Conservation (phyloP, 2,329 filamentous ascomycete genomes). For the Fusarium piperis region DNA sequence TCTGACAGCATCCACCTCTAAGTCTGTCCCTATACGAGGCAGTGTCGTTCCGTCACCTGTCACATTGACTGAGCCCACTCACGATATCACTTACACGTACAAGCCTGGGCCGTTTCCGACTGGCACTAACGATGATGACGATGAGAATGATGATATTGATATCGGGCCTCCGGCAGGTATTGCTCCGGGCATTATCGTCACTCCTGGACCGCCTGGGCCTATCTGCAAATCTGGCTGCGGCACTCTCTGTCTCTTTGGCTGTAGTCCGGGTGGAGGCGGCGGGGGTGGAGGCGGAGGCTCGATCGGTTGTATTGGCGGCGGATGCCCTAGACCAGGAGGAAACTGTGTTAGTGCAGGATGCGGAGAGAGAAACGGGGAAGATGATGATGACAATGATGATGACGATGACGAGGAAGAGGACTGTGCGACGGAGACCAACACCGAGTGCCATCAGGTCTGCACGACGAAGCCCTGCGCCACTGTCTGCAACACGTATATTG, state of each 20-base stretch:
- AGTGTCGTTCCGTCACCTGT: background rate
- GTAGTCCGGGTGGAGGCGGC: background rate
- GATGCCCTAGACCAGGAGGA: conserved; percentile 7
- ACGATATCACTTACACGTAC: background rate
- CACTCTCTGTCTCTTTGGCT: background rate
- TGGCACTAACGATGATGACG: background rate
- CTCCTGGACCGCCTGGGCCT: background rate
- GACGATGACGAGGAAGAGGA: conserved; percentile 10
- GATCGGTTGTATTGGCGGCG: conserved; percentile 3
- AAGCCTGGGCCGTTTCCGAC: background rate
- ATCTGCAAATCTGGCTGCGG: background rate
- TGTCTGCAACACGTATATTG: conserved; percentile 17
- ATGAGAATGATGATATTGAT: conserved; percentile 2
- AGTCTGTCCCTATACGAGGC: background rate
- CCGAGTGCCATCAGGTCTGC: conserved; percentile 19
- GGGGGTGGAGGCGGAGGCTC: background rate
- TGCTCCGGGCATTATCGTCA: conserved; percentile 9
- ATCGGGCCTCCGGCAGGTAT: conserved; percentile 13
- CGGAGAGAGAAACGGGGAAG: background rate
- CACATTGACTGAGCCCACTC: background rate
- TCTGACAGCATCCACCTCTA: conserved; percentile 7
- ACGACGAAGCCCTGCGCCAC: conserved; percentile 9
- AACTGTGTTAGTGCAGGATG: conserved; percentile 16
- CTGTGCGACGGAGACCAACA: conserved; percentile 22
- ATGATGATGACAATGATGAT: background rate